Evolutionary conservation across 768 basidiomycete genomes (phyloP), one percentile per base, ranked within the genome.

Genomic region (Tremella mesenterica): DNA sequence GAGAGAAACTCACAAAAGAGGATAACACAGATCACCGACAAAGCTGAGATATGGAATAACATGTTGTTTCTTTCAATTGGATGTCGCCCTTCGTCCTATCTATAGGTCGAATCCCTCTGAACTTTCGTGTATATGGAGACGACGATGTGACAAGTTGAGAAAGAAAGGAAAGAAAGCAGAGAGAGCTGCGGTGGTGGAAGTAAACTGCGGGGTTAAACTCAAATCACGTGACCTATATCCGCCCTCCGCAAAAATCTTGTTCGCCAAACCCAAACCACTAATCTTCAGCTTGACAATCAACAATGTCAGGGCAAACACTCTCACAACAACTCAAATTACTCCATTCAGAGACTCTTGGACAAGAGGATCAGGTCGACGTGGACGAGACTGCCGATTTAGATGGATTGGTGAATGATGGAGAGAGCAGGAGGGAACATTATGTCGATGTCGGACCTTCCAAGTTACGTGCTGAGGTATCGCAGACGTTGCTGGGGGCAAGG

Each of bases 401-500:
- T 27, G 43, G 21, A 25, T 43, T 29, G 21, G 58, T 57, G 39
- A 68, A 79, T 38, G 57, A 71, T 31, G 70, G 63, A 33, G 76
- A 76, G 18, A 71, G 74, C 13, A 78, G 75, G 0, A 78, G 84
- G 62, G 83, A 84, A 61, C 90, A 93, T 73, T 95, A 93, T 71
- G 66, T 88, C 38, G 82, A 86, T 62, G 86, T 92, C 33, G 87
- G 86, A 86, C 82, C 81, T 9, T 90, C 88, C 54, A 73, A 79
- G 28, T 67, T 93, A 48, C 79, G 86, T 27, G 84, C 79, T 64
- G 64, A 78, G 30, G 80, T 83, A 14, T 81, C 83, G 27, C 50
- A 60, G 56, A 55, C 49, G 23, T 43, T 88, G 49, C 75, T 80
- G 26, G 86, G 87, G 66, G 81, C 81, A 16, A 91, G 90, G 72